Evolutionary conservation across 495 filamentous ascomycete genomes (phyloP).

Genomic region (Penicillium robsamsonii): DNA sequence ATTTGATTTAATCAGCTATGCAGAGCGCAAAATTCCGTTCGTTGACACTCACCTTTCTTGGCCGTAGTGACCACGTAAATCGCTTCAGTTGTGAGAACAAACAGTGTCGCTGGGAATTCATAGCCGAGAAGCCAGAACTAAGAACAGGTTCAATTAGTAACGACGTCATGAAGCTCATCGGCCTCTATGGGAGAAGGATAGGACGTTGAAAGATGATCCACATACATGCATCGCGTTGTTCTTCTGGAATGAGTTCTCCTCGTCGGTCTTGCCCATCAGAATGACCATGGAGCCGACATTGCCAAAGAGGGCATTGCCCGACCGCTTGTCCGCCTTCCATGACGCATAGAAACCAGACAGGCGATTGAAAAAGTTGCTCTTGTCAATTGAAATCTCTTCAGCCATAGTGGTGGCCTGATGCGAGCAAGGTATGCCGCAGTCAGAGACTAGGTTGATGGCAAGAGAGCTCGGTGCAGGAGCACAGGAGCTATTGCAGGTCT

Average conservation of each 20-base stretch:
- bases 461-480: slow-evolving; percentile 2
- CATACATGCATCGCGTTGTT: slow-evolving; percentile 92
- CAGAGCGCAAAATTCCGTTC: background rate
- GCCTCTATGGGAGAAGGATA: background rate
- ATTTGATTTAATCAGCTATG: slow-evolving; percentile 9
- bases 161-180: background rate
- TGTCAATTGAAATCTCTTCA: slow-evolving; percentile 85
- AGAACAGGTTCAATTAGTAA: slow-evolving; percentile 14
- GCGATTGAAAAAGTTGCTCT: slow-evolving; percentile 85
- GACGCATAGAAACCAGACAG: slow-evolving; percentile 77
- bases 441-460: slow-evolving; percentile 10
- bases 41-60: slow-evolving; percentile 75
- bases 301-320: slow-evolving; percentile 70
- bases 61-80: slow-evolving; percentile 90
- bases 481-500: slow-evolving; percentile 4
- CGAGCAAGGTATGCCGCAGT: slow-evolving; percentile 22
- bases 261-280: slow-evolving; percentile 91
- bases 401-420: slow-evolving; percentile 40
- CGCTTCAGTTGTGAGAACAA: slow-evolving; percentile 83
- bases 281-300: slow-evolving; percentile 83
- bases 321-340: slow-evolving; percentile 94
- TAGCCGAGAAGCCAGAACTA: slow-evolving; percentile 99
- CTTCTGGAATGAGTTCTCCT: slow-evolving; percentile 80
- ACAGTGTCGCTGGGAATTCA: slow-evolving; percentile 93
- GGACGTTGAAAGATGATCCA: slow-evolving; percentile 17